phyloP scores from a whole-genome alignment of 805 yeast genomes.

The Peterozyma xylosa region DNA sequence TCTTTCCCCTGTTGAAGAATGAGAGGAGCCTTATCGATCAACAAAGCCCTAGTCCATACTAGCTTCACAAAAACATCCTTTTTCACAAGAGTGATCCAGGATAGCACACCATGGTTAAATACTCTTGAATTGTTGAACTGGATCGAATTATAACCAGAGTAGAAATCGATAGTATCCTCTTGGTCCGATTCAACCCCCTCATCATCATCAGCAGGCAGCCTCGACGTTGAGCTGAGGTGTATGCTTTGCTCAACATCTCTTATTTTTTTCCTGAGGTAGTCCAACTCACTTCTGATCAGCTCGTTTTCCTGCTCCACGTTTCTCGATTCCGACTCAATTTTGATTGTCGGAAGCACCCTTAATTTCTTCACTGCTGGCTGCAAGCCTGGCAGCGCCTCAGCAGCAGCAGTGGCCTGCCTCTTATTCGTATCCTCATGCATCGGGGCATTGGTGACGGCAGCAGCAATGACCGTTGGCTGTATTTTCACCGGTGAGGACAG shows the following conservation, averaged over 20 bases:
- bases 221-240: background rate
- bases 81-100: slow-evolving; percentile 40
- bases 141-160: slow-evolving; percentile 34
- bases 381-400: background rate
- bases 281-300: slow-evolving; percentile 15
- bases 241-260: slow-evolving; percentile 37
- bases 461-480: too few relatives aligned
- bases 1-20: background rate
- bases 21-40: slow-evolving; percentile 1
- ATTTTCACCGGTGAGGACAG: background rate
- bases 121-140: slow-evolving; percentile 31
- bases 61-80: slow-evolving; percentile 34
- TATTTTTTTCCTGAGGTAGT: slow-evolving; percentile 30
- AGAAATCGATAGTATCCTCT: slow-evolving; percentile 32
- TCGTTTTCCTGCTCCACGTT: background rate
- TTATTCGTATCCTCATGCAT: too few relatives aligned
- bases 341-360: background rate
- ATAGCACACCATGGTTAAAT: slow-evolving; percentile 43
- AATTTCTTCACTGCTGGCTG: background rate
- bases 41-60: slow-evolving; percentile 20
- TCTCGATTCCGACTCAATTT: background rate
- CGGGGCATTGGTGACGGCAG: too few relatives aligned
- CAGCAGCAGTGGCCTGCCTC: too few relatives aligned
- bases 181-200: slow-evolving; percentile 13
- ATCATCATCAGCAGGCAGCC: background rate